Conservation (phyloP, 2,329 filamentous ascomycete genomes). For the Penicillium sp. region DNA sequence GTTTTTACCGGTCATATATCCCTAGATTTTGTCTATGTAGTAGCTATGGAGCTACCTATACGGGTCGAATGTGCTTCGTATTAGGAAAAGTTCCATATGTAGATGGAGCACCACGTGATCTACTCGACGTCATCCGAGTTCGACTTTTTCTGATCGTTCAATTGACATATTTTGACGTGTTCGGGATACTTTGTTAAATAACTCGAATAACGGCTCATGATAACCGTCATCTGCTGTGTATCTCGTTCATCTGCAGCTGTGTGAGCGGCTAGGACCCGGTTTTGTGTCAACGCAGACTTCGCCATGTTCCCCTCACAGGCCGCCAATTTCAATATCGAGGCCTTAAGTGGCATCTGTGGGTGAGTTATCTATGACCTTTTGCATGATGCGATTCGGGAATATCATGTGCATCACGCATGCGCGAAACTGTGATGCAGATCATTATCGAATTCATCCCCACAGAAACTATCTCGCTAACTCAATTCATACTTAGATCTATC, state of each 20-base stretch:
- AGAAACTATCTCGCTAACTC: conserved; percentile 4
- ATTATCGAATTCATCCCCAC: not conserved
- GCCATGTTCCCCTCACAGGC: conserved; percentile 39
- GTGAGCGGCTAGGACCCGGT: not conserved
- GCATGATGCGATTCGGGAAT: not conserved
- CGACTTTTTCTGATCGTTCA: conserved; percentile 11
- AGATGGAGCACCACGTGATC: conserved; percentile 16
- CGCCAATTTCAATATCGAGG: conserved; percentile 72
- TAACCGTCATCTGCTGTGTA: not conserved
- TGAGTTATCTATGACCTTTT: conserved; percentile 37
- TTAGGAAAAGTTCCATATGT: too few relatives aligned
- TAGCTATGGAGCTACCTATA: not conserved
- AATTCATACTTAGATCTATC: conserved; percentile 60
- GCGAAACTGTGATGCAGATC: not conserved
- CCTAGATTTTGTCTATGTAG: not conserved
- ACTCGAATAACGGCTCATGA: too few relatives aligned
- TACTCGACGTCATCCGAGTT: conserved; percentile 20
- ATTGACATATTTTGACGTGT: conserved; percentile 10
- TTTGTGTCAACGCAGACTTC: conserved; percentile 6
- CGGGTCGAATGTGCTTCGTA: too few relatives aligned
- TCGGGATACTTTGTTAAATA: not conserved
- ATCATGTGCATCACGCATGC: not conserved
- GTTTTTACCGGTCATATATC: not conserved
- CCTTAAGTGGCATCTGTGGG: conserved; percentile 88
- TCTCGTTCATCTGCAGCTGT: not conserved